Percentiles rank a stretch among this genome's conserved stretches.
Conservation (phyloP, 2,329 filamentous ascomycete species). For the Cordyceps cateniannulata region DNA sequence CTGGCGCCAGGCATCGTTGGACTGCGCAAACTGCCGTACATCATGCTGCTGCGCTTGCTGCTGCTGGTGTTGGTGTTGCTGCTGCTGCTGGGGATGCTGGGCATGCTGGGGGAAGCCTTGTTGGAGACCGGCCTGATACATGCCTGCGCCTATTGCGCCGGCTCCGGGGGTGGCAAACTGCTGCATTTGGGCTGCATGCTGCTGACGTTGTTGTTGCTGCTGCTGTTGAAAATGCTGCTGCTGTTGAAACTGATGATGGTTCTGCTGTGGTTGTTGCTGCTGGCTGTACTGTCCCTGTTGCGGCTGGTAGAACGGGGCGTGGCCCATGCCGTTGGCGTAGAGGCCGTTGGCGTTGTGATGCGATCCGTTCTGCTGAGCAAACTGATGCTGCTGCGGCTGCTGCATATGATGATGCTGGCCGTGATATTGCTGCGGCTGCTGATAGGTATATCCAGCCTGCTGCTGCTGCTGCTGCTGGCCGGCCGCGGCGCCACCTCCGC, state of each 20-base stretch:
- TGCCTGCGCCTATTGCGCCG: neutral
- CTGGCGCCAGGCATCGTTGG: conserved; percentile 9
- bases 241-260: conserved; percentile 20
- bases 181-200: conserved; percentile 11
- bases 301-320: conserved; percentile 20
- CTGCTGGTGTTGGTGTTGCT: neutral
- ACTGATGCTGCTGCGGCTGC: conserved; percentile 20
- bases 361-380: conserved; percentile 16
- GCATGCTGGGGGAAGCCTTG: neutral
- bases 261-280: conserved; percentile 18
- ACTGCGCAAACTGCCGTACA: neutral
- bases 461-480: conserved; percentile 17
- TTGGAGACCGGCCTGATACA: neutral
- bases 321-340: conserved; percentile 14
- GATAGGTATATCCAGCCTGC: conserved; percentile 15
- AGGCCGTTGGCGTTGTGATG: conserved; percentile 20
- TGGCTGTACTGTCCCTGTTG: conserved; percentile 20
- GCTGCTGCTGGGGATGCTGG: conserved; percentile 12
- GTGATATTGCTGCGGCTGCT: conserved; percentile 20
- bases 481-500: neutral
- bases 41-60: conserved; percentile 1
- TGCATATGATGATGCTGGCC: conserved; percentile 22
- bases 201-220: conserved; percentile 17
- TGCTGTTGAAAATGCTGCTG: conserved; percentile 8
- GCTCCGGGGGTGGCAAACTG: neutral